Conservation (phyloP, 352 stramenopile species). For the Phytophthora constricta region DNA sequence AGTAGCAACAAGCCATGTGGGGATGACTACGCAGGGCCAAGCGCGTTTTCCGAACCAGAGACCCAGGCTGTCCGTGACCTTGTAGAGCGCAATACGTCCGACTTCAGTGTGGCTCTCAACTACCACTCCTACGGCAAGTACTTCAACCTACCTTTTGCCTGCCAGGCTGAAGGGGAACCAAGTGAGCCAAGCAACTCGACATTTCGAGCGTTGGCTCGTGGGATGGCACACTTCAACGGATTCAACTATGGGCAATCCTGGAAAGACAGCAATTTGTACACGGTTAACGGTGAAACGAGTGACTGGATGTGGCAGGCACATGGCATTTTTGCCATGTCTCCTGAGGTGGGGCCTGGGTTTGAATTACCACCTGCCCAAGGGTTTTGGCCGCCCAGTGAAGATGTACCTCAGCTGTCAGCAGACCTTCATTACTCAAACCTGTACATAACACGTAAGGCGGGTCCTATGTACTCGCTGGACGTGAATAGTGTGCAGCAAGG, state of each 20-base stretch:
- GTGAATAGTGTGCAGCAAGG: conserved; percentile 38
- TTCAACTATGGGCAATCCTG: conserved; percentile 83
- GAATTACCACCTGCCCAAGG: conserved; percentile 39
- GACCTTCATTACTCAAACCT: conserved; percentile 85
- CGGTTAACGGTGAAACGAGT: conserved; percentile 87
- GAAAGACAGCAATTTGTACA: conserved; percentile 87
- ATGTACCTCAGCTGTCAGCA: conserved; percentile 61
- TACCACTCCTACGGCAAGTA: conserved; percentile 89
- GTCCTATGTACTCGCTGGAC: conserved; percentile 58
- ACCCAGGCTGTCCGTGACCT: conserved; percentile 75
- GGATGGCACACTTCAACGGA: conserved; percentile 80
- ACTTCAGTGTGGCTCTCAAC: conserved; percentile 76
- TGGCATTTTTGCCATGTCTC: conserved; percentile 86
- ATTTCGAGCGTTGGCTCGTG: conserved; percentile 59
- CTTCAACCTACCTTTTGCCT: conserved; percentile 87
- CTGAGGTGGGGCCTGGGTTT: conserved; percentile 79
- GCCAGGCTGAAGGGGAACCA: conserved; percentile 62
- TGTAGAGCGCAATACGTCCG: conserved; percentile 53
- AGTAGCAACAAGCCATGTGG: conserved; percentile 72
- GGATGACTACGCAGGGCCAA: conserved; percentile 75
- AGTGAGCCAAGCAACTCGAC: conserved; percentile 37
- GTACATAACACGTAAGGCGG: conserved; percentile 53
- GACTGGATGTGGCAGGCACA: conserved; percentile 88
- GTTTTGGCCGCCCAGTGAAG: conserved; percentile 71
- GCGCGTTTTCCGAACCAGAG: conserved; percentile 83